Evolutionary conservation across 2,329 filamentous ascomycete species (phyloP), one percentile per base, ranked within the genome.

Genomic region (Exophiala sp.): DNA sequence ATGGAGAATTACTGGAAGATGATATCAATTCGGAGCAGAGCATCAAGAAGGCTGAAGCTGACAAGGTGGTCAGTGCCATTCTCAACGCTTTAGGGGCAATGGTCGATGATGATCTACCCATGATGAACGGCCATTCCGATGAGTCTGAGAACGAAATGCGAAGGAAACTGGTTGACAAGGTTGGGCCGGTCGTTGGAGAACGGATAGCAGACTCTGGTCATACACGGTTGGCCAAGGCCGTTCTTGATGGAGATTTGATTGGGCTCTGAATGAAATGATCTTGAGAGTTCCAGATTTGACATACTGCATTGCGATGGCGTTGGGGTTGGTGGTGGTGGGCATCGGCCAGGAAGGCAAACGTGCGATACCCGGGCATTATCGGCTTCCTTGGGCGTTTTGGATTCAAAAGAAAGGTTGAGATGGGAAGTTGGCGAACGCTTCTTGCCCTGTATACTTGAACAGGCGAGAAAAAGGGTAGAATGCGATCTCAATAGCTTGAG

Each of bases 1-100:
- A 86, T 65, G 82, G 86, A 47, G 76, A 76, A 14, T 73, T 87
- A 9, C 71, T 88, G 5, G 74, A 75, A 40, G 81, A 84, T 54
- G 79, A 75, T 2, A 65, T 80, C 43, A 29, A 29, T 3, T 75
- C 75, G 14, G 69, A 68, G 16, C 73, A 75, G 12, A 69, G 71
- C n/a, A 68, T 73, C 18, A 80, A 77, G 60, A 79, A 75, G 53
- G 73, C 76, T 5, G 83, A 86, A 58, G 81, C 83, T 0, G 80
- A 85, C 61, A 79, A 79, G 64, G 79, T 88, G 1, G 69, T 86
- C 11, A 72, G 66, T 5, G 79, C 80, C 2, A 71, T 89, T 12
- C 65, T 87, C 32, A 74, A 75, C 48, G 78, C 80, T 0, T 69
- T 89, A 50, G 72, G 76, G 29, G 75, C 72, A 5, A 65, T 88